A percentile compares a stretch with the other conserved stretches of the same genome.
Conservation (phyloP, 148 eudicot species). For the Spergularia bocconei region DNA sequence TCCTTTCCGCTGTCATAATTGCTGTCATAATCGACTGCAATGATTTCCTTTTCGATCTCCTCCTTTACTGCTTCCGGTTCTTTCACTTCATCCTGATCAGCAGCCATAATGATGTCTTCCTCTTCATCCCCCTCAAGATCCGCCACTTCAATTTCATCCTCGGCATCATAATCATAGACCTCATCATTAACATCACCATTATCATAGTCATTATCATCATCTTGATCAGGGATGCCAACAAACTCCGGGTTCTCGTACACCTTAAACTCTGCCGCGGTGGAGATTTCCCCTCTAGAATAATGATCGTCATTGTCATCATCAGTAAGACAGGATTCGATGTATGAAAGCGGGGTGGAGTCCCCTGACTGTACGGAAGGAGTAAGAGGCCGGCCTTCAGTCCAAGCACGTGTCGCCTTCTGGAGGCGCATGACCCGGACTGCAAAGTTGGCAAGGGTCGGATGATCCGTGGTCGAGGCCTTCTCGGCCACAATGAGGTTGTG, state of each 20-base stretch:
- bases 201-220: not conserved
- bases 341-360: not conserved
- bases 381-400: not conserved
- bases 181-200: not conserved
- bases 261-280: not conserved
- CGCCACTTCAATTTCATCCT: not conserved
- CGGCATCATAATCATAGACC: not conserved
- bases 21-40: not conserved
- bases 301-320: not conserved
- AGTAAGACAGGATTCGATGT: not conserved
- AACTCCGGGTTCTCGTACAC: slow-evolving; percentile 21
- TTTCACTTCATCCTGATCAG: not conserved
- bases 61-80: not conserved
- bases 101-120: not conserved
- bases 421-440: not conserved
- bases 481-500: slow-evolving; percentile 1
- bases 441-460: not conserved
- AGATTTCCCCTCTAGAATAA: not conserved
- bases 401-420: not conserved
- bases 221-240: not conserved
- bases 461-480: not conserved
- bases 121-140: not conserved
- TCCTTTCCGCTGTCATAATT: not conserved
- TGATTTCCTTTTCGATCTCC: not conserved
- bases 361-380: not conserved